Percentiles rank a stretch among this genome's conserved stretches.
These are phyloP conservation scores for Leucocoprinus birnbaumii DNA, from an alignment of 768 basidiomycete genomes.

Conservation along the genomic window DNA sequence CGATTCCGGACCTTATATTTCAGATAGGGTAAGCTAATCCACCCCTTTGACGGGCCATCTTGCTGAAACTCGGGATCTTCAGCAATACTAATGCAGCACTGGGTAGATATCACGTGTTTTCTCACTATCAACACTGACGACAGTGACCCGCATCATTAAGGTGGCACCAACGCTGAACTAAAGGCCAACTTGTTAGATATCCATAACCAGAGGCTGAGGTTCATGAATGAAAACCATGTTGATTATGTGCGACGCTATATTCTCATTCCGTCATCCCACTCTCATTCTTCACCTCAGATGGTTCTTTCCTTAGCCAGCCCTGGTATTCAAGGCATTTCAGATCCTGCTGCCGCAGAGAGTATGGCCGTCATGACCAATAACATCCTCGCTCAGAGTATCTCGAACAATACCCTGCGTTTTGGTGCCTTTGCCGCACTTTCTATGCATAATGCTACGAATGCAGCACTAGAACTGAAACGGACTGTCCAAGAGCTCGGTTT, in stretches of 20 bases:
- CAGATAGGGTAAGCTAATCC: constrained; percentile 20
- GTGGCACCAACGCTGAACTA: constrained; percentile 27
- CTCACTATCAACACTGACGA: neutral
- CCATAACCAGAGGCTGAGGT: constrained; percentile 31
- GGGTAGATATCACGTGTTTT: constrained; percentile 14
- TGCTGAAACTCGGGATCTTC: neutral
- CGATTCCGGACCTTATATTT: constrained; percentile 27
- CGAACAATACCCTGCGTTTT: constrained; percentile 37
- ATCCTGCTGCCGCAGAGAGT: constrained; percentile 27
- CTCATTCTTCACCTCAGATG: constrained; percentile 23
- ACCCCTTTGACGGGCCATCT: neutral
- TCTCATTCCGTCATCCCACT: neutral
- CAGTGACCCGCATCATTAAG: constrained; percentile 17
- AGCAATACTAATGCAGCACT: constrained; percentile 19
- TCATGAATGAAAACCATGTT: constrained; percentile 34
- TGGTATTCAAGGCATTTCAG: constrained; percentile 36
- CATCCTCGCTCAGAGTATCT: constrained; percentile 30
- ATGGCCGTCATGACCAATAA: constrained; percentile 35
- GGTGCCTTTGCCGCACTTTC: constrained; percentile 39
- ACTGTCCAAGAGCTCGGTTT: constrained; percentile 37
- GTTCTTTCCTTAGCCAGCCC: constrained; percentile 35
- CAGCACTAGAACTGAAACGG: constrained; percentile 36
- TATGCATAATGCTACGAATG: constrained; percentile 42
- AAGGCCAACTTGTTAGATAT: constrained; percentile 34
- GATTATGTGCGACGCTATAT: constrained; percentile 27